phyloP scores from a whole-genome alignment of 176 grass and related monocot species.

The Guadua angustifolia region DNA sequence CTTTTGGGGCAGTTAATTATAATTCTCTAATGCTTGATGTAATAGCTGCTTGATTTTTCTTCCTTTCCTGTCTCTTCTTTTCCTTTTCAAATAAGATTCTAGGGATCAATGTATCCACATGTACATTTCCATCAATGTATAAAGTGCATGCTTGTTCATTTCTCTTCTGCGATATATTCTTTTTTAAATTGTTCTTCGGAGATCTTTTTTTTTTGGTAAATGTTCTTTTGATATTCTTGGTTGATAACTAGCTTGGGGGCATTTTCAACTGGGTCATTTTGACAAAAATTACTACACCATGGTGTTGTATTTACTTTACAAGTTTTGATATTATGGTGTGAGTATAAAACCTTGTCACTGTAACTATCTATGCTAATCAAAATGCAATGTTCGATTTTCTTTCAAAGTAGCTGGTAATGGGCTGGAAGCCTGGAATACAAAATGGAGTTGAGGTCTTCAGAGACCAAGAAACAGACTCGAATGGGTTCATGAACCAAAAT shows the following conservation, averaged over 20 bases:
- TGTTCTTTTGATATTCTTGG: constrained; percentile 1
- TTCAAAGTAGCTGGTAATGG: neutral
- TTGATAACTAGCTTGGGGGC: neutral
- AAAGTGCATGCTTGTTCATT: constrained; percentile 26
- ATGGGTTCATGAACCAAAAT: neutral
- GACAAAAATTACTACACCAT: neutral
- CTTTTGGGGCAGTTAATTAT: constrained; percentile 36
- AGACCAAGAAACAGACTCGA: neutral
- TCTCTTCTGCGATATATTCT: neutral
- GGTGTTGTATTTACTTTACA: neutral
- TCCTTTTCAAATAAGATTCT: constrained; percentile 40
- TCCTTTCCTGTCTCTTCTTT: neutral
- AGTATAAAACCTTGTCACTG: neutral
- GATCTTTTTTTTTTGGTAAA: neutral
- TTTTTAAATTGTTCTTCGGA: neutral
- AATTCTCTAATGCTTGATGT: constrained; percentile 43
- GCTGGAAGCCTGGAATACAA: neutral
- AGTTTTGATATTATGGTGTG: neutral
- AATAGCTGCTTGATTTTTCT: constrained; percentile 30
- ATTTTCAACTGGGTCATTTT: neutral
- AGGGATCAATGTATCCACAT: constrained; percentile 32
- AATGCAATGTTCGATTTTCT: neutral
- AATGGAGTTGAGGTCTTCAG: neutral
- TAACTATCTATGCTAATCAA: neutral
- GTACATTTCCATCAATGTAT: constrained; percentile 42